Base-by-base conservation (phyloP, 2,329 filamentous ascomycete genomes). In the Botrytis sinoallii region DNA sequence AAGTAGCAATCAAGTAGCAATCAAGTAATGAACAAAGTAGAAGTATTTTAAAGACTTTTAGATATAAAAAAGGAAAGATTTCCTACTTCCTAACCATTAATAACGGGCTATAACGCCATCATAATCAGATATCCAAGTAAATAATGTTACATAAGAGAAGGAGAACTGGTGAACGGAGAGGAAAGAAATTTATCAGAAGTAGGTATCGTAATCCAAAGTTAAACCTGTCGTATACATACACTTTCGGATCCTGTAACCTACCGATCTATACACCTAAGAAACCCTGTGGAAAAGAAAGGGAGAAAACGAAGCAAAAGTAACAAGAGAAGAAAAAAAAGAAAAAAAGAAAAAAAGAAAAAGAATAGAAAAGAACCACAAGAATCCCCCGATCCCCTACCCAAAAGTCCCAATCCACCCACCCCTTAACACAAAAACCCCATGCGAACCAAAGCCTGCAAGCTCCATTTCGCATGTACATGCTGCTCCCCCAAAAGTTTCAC, bases 401-500 rank as follows among this genome's bases (percentile, higher is more conserved):
- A 35, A 29, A 22, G 0, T n/a, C 16, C 2, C 44, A 22, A 20
- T 7, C 18, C 18, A 44, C 6, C 29, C 29, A 18, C 22, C 44
- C 25, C 25, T 14, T 60, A 72, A 72, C 71, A 72, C 29, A 20
- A 48, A 18, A 16, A 29, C 4, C 71, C 71, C 52, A 42, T 60
- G 29, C 64, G 35, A 40, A n/a, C 25, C 25, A 72, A 48, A 18
- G 71, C 64, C 71, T 18, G 32, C 64, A 72, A 61, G 25, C 71
- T 72, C 71, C 71, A 72, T 32, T 40, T 40, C 38, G 52, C 64
- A 72, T 72, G 71, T 0, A 3, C 22, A 68, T 72, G 63, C 3
- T 40, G 40, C 7, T 35, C 35, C 0, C 71, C 63, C 6, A 68
- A 72, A 20, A 72, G 14, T 12, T 40, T 20, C 3, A 69, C 40